Conservation (phyloP, 2,329 filamentous ascomycete species). For the Xylariaceae sp. region DNA sequence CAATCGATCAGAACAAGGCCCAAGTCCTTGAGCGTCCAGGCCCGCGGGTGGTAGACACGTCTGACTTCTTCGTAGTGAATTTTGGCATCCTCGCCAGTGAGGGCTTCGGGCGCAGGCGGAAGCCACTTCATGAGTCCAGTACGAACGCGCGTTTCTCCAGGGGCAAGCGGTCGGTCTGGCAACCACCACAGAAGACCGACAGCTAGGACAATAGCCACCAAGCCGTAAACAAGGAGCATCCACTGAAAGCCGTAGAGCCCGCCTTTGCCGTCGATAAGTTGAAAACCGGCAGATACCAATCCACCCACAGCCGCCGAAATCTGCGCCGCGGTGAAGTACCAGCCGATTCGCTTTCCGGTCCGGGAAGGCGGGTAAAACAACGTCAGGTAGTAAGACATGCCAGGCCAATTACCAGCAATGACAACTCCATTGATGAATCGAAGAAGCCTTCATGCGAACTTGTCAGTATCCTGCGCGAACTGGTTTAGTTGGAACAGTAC, state of each 20-base stretch:
- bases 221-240: slow-evolving; percentile 88
- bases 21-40: slow-evolving; percentile 70
- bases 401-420: slow-evolving; percentile 91
- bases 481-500: slow-evolving; percentile 23
- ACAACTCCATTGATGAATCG: slow-evolving; percentile 80
- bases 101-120: slow-evolving; percentile 62
- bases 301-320: slow-evolving; percentile 86
- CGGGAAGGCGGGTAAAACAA: slow-evolving; percentile 85
- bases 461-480: slow-evolving; percentile 8
- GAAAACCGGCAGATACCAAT: slow-evolving; percentile 84
- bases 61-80: slow-evolving; percentile 80
- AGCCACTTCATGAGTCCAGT: slow-evolving; percentile 58
- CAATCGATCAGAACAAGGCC: slow-evolving; percentile 70
- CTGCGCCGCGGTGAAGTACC: slow-evolving; percentile 85
- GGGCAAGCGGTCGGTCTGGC: slow-evolving; percentile 72
- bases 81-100: slow-evolving; percentile 69
- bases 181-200: slow-evolving; percentile 81
- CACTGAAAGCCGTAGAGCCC: slow-evolving; percentile 79
- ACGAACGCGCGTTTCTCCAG: slow-evolving; percentile 54
- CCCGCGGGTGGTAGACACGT: slow-evolving; percentile 69
- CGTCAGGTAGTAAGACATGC: slow-evolving; percentile 89
- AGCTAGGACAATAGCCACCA: slow-evolving; percentile 68
- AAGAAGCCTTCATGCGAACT: slow-evolving; percentile 50
- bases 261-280: slow-evolving; percentile 75
- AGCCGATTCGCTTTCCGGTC: slow-evolving; percentile 80